phyloP scores from a whole-genome alignment of 148 eudicot genomes.

The Fagopyrum tataricum region DNA sequence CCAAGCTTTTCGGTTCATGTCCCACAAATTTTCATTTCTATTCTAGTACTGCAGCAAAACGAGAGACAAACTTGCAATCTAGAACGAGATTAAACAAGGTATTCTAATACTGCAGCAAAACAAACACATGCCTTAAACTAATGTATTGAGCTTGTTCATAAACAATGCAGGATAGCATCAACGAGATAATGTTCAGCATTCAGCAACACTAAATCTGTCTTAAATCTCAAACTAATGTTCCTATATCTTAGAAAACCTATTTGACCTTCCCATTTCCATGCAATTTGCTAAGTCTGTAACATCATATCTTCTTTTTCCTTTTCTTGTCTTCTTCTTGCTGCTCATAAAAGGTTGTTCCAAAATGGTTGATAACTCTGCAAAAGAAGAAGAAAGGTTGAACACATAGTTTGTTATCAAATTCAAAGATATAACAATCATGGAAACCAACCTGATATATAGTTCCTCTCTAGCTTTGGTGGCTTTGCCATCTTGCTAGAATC shows the following conservation, averaged over 20 bases:
- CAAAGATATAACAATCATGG: too few relatives aligned
- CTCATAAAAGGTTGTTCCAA: slow-evolving; percentile 14
- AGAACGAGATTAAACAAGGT: too few relatives aligned
- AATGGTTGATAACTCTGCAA: slow-evolving; percentile 9
- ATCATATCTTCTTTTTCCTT: not conserved
- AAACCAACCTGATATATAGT: slow-evolving; percentile 6
- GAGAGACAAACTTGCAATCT: too few relatives aligned
- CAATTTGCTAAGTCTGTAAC: too few relatives aligned
- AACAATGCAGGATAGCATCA: not conserved
- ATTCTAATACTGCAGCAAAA: too few relatives aligned
- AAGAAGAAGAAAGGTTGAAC: not conserved
- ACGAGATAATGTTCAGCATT: not conserved
- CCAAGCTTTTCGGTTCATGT: too few relatives aligned
- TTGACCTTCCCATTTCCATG: not conserved
- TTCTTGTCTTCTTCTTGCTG: not conserved
- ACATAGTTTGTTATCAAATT: not conserved
- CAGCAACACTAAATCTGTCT: not conserved
- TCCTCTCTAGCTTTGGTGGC: slow-evolving; percentile 12
- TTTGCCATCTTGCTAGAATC: not conserved
- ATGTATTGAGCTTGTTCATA: too few relatives aligned
- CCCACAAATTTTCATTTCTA: too few relatives aligned
- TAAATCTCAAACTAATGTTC: not conserved
- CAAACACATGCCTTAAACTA: too few relatives aligned
- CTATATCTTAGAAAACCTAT: not conserved
- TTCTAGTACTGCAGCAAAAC: too few relatives aligned